Conservation (phyloP, 768 basidiomycete genomes). For the Podaxis sp. region DNA sequence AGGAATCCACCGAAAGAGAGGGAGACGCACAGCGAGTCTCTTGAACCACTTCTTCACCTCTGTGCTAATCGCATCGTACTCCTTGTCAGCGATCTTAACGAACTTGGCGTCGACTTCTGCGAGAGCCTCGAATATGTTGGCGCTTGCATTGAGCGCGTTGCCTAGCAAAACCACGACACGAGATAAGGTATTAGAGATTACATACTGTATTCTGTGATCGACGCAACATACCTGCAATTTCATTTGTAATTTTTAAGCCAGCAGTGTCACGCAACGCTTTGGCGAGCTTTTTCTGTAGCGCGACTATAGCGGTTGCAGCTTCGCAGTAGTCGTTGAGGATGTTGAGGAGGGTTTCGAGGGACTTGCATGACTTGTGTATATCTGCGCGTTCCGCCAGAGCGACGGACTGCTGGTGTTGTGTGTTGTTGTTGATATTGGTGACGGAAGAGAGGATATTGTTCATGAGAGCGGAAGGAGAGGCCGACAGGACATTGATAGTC, state of each 20-base stretch:
- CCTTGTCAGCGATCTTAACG: conserved; percentile 70
- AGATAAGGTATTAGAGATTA: conserved; percentile 10
- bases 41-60: conserved; percentile 88
- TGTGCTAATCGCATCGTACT: conserved; percentile 58
- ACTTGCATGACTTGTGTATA: conserved; percentile 79
- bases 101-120: conserved; percentile 75
- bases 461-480: background rate
- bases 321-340: conserved; percentile 76
- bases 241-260: conserved; percentile 52
- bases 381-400: conserved; percentile 56
- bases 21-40: conserved; percentile 65
- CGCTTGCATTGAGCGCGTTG: conserved; percentile 64
- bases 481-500: background rate
- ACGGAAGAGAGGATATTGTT: conserved; percentile 7
- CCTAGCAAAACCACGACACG: conserved; percentile 34
- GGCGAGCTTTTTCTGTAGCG: conserved; percentile 72
- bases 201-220: background rate
- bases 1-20: background rate
- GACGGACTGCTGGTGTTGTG: background rate
- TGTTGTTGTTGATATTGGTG: background rate
- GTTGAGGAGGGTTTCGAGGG: conserved; percentile 65
- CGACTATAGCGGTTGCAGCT: conserved; percentile 56
- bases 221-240: conserved; percentile 57
- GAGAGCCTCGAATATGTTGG: conserved; percentile 65
- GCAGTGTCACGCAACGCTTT: conserved; percentile 71